A percentile compares a stretch with the other conserved stretches of the same genome.
These are phyloP conservation scores for Teunomyces panamensis DNA, from an alignment of 805 yeast genomes.

Conservation along the genomic window DNA sequence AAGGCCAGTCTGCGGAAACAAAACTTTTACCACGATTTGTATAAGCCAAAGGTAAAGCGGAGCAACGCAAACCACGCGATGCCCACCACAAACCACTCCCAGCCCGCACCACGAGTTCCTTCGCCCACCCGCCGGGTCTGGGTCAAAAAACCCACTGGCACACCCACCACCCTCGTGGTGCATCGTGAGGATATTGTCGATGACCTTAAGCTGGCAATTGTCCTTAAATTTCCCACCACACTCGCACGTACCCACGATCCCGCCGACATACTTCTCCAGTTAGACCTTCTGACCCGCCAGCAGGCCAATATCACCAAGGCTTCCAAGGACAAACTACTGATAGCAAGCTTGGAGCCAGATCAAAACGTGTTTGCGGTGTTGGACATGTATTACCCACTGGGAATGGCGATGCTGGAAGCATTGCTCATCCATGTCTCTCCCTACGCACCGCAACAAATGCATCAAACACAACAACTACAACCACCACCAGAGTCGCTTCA, in stretches of 20 bases:
- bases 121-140: conserved; percentile 42
- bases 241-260: conserved; percentile 63
- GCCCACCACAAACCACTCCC: not conserved
- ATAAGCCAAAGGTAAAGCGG: not conserved
- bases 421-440: conserved; percentile 45
- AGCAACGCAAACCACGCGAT: not conserved
- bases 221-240: conserved; percentile 65
- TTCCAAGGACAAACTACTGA: not conserved
- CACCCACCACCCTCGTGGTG: conserved; percentile 70
- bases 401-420: conserved; percentile 67
- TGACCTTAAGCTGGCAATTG: conserved; percentile 68
- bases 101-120: not conserved
- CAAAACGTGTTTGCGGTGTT: conserved; percentile 54
- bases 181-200: conserved; percentile 68
- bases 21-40: not conserved
- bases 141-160: conserved; percentile 49
- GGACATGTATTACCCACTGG: conserved; percentile 61
- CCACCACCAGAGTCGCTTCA: conserved; percentile 1
- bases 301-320: not conserved
- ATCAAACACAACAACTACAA: no score
- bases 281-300: conserved; percentile 15
- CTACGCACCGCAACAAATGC: no score
- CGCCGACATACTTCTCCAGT: conserved; percentile 54
- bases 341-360: conserved; percentile 53
- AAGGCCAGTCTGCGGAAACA: conserved; percentile 1